These are phyloP conservation scores for Geotrichum armillariae DNA, from an alignment of 1,139 yeast genomes.

Conservation along the genomic window DNA sequence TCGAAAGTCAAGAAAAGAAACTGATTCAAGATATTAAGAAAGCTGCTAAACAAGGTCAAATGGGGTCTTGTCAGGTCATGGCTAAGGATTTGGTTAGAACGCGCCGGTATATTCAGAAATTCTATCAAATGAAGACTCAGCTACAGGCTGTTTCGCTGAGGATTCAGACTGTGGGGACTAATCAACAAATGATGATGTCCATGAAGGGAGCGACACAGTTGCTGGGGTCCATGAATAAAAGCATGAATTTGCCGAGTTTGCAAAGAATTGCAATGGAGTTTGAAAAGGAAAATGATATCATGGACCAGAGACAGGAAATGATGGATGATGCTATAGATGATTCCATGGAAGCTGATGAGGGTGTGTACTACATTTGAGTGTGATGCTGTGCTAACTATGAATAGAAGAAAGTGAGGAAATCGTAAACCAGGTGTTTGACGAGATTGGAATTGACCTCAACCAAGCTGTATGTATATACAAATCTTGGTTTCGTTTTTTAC, in stretches of 20 bases:
- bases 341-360: conserved; percentile 84
- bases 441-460: conserved; percentile 87
- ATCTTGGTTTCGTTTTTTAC: background rate
- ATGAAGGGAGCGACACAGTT: conserved; percentile 93
- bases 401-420: conserved; percentile 87
- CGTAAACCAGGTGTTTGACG: conserved; percentile 88
- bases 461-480: conserved; percentile 37
- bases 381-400: conserved; percentile 35
- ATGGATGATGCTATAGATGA: conserved; percentile 98
- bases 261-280: conserved; percentile 93
- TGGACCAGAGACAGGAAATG: conserved; percentile 98
- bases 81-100: conserved; percentile 95
- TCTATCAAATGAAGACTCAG: conserved; percentile 92
- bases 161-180: conserved; percentile 87
- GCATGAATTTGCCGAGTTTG: conserved; percentile 87
- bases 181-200: conserved; percentile 92
- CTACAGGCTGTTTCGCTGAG: conserved; percentile 90
- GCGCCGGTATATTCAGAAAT: conserved; percentile 73
- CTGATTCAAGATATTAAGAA: conserved; percentile 82
- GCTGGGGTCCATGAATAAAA: conserved; percentile 80
- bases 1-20: conserved; percentile 90
- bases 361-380: background rate
- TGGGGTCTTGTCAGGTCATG: conserved; percentile 87
- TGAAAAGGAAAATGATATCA: conserved; percentile 88
- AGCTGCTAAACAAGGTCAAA: conserved; percentile 86